These are phyloP conservation scores for Eutypa lata DNA, from an alignment of 2,329 filamentous ascomycete species.

Conservation along the genomic window DNA sequence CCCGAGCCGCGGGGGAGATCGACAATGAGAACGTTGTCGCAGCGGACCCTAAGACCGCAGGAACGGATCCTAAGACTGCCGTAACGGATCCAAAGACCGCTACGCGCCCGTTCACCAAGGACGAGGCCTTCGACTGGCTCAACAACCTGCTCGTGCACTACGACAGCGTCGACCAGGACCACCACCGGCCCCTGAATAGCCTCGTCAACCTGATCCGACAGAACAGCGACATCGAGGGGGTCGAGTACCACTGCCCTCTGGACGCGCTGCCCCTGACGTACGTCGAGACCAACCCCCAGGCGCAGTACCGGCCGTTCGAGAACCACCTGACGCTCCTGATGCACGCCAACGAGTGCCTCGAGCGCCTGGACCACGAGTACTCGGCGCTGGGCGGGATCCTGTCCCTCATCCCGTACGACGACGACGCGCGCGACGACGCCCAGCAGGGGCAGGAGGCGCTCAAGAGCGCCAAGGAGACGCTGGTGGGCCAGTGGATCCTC, in stretches of 20 bases:
- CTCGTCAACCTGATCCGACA: constrained; percentile 43
- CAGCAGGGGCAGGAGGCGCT: constrained; percentile 37
- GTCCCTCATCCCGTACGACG: constrained; percentile 47
- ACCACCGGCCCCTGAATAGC: constrained; percentile 44
- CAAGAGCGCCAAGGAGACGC: constrained; percentile 41
- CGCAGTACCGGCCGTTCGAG: constrained; percentile 35
- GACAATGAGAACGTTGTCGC: constrained; percentile 20
- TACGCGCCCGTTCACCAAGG: constrained; percentile 30
- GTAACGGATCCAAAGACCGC: no score
- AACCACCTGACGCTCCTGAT: constrained; percentile 48
- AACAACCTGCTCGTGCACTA: constrained; percentile 49
- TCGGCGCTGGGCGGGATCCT: constrained; percentile 53
- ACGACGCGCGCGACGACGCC: constrained; percentile 29
- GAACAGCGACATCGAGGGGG: constrained; percentile 39
- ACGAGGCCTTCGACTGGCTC: constrained; percentile 57
- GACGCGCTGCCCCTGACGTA: constrained; percentile 20
- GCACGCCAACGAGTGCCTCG: constrained; percentile 59
- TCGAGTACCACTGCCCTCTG: constrained; percentile 46
- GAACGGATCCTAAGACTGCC: constrained; percentile 8
- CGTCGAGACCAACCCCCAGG: constrained; percentile 12
- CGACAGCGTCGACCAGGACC: constrained; percentile 42
- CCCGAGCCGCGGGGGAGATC: constrained; percentile 28
- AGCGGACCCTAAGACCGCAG: no score
- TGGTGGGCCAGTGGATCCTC: constrained; percentile 56
- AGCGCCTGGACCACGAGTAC: constrained; percentile 59